These are phyloP conservation scores for Mallotus japonicus DNA, from an alignment of 441 rosid species.

Conservation along the genomic window DNA sequence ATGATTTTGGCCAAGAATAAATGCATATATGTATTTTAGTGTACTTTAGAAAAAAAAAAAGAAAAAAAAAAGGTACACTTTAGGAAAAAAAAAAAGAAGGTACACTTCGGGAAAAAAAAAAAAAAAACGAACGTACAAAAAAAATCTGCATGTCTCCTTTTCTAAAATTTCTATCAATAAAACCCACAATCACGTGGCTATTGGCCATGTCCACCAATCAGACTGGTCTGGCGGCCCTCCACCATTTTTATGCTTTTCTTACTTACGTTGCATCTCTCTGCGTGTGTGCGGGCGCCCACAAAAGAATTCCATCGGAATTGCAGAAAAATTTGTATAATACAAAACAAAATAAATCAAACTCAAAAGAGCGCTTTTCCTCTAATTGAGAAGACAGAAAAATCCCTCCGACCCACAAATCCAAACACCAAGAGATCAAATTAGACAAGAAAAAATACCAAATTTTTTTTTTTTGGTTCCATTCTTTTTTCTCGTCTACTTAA, in stretches of 20 bases:
- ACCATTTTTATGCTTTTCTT: neutral
- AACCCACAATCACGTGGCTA: constrained; percentile 10
- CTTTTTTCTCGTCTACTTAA: neutral
- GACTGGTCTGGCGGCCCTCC: neutral
- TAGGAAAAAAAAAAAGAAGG: too few species aligned
- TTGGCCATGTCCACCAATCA: constrained; percentile 8
- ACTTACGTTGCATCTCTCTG: neutral
- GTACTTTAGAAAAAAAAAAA: too few species aligned
- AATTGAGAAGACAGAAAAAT: neutral
- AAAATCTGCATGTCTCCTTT: constrained; percentile 7
- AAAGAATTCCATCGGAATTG: too few species aligned
- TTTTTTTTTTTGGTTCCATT: neutral
- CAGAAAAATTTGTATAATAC: neutral
- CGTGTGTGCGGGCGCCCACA: neutral
- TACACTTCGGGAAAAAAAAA: too few species aligned
- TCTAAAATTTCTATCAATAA: neutral
- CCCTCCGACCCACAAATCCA: neutral
- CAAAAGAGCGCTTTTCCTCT: too few species aligned
- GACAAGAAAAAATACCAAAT: too few species aligned
- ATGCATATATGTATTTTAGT: too few species aligned
- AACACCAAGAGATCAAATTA: neutral
- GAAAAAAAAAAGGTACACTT: too few species aligned
- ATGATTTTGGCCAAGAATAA: too few species aligned
- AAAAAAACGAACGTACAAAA: too few species aligned
- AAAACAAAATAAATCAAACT: neutral